Evolutionary conservation across 495 filamentous ascomycete genomes (phyloP).

Genomic region (Cercophora newfieldiana): DNA sequence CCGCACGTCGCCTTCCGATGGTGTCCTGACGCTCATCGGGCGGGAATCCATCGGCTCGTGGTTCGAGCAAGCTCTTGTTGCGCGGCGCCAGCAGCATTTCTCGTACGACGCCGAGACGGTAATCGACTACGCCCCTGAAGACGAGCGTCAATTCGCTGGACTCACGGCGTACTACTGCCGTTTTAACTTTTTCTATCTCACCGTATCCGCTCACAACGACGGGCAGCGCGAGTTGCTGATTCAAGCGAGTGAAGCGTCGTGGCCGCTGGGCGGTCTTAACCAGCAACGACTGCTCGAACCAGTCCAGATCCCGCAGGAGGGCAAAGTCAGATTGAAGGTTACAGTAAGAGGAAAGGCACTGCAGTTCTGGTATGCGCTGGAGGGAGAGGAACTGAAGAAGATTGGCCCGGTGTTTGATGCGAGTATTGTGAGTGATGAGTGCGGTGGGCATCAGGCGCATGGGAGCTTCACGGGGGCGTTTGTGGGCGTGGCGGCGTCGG

Average conservation of each 20-base stretch:
- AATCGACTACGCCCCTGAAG: conserved; percentile 49
- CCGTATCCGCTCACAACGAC: conserved; percentile 54
- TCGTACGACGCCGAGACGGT: conserved; percentile 58
- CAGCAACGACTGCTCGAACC: conserved; percentile 35
- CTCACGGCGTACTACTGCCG: conserved; percentile 60
- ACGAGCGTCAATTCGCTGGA: conserved; percentile 58
- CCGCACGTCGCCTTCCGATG: conserved; percentile 25
- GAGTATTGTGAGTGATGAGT: conserved; percentile 56
- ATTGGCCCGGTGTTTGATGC: conserved; percentile 55
- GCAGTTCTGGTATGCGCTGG: conserved; percentile 53
- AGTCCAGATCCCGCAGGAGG: conserved; percentile 48
- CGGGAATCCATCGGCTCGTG: conserved; percentile 54
- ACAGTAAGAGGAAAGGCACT: conserved; percentile 47
- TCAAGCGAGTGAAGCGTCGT: conserved; percentile 51
- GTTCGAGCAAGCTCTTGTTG: conserved; percentile 58
- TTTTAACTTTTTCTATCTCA: conserved; percentile 60
- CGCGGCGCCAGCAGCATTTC: conserved; percentile 55
- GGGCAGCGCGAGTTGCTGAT: conserved; percentile 55
- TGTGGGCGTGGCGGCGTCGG: conserved; percentile 54
- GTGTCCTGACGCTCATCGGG: conserved; percentile 47
- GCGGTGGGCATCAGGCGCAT: conserved; percentile 55
- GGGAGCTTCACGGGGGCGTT: conserved; percentile 61
- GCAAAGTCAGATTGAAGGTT: conserved; percentile 51
- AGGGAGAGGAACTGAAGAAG: conserved; percentile 45
- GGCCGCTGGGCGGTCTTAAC: conserved; percentile 47